Base-by-base conservation (phyloP, 768 basidiomycete genomes). In the Auriscalpium microsporum region DNA sequence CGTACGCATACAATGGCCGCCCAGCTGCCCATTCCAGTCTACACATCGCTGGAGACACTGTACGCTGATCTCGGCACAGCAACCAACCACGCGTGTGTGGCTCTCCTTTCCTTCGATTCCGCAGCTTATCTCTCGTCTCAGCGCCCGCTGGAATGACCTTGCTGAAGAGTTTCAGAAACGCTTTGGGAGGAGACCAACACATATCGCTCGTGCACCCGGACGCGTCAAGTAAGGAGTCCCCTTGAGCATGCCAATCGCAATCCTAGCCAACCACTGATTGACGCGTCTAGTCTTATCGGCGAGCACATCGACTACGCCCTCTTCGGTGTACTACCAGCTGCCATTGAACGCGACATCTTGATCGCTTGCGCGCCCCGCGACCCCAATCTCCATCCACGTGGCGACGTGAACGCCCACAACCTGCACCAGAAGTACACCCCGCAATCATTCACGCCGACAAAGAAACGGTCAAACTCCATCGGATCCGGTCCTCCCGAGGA, bases 301-400 rank as follows among this genome's bases (percentile, higher is more conserved):
- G 88, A 90, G 71, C 87, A 91, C 65, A 86, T 91, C 66, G 89
- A 91, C 68, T 91, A 91, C 61, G 81, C 84, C 0, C 72, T 90
- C 28, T 90, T 91, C 61, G 90, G 90, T 4, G 89, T 89, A 8
- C 76, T 93, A 37, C 92, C 90, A 14, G 78, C 85, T n/a, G 91
- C 90, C 0, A 78, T 93, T 40, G 90, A 91, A 60, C 81, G 81
- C 51, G 92, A 92, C 67, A 84, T 92, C 61, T 74, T 93, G 51
- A 85, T 93, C 54, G 90, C 90, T 0, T 84, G 79, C 69, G 82
- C 78, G 35, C 77, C 77, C n/a, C 66, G 38, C 67, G 56, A 28
- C 58, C 65, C 69, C 36, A 19, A 58, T 21, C 65, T 72, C 8
- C 64, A 72, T 53, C 46, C 66, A 0, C 74, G 78, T 2, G 83